These are phyloP conservation scores for Plasmodium falciparum DNA, from an alignment of 169 alveolate genomes.

Conservation along the genomic window DNA sequence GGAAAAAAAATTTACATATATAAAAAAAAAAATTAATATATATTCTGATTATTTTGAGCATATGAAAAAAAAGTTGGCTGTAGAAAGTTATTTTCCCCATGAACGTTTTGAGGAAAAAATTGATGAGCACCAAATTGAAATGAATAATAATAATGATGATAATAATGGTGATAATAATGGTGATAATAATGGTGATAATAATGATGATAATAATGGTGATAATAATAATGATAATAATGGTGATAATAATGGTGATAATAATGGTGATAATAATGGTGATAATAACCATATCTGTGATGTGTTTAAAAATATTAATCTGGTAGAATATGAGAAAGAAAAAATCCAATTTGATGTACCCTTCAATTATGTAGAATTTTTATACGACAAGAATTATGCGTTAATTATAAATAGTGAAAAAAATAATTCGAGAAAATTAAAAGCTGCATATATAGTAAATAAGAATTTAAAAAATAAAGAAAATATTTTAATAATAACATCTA, in stretches of 20 bases:
- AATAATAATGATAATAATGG: neutral
- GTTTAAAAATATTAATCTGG: neutral
- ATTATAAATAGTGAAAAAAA: constrained; percentile 54
- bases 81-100: neutral
- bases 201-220: neutral
- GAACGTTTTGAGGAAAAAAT: neutral
- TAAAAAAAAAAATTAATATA: constrained; percentile 7
- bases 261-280: neutral
- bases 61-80: neutral
- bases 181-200: neutral
- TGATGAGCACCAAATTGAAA: neutral
- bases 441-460: constrained; percentile 44
- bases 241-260: neutral
- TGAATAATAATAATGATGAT: neutral
- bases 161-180: neutral
- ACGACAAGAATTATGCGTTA: constrained; percentile 27
- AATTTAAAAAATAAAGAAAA: constrained; percentile 42
- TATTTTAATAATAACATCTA: constrained; percentile 43
- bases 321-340: constrained; percentile 20
- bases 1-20: constrained; percentile 10
- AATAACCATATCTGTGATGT: neutral
- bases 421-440: constrained; percentile 63
- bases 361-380: constrained; percentile 24
- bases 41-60: constrained; percentile 48
- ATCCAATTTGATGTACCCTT: constrained; percentile 11